phyloP scores from a whole-genome alignment of 192 early-diverging fungal species.

The Backusella westeae region DNA sequence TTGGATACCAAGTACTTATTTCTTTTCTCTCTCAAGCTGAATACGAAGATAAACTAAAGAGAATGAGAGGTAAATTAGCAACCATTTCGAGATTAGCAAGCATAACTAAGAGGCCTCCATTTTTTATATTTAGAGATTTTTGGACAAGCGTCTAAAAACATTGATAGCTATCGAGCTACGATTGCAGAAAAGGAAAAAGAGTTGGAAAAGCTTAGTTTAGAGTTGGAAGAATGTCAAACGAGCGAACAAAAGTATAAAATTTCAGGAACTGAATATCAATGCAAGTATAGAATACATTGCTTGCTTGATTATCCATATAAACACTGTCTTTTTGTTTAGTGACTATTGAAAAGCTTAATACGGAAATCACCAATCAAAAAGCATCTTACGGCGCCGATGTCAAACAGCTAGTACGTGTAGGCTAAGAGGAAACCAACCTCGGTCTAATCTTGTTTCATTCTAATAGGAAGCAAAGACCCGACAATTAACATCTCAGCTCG shows the following conservation, averaged over 20 bases:
- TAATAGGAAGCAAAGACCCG: slow-evolving; percentile 46
- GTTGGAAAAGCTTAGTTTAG: slow-evolving; percentile 33
- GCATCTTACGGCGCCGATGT: not conserved
- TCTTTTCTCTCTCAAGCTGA: slow-evolving; percentile 31
- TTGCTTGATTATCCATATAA: not conserved
- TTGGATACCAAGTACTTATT: not conserved
- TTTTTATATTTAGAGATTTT: slow-evolving; percentile 41
- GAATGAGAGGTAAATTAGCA: slow-evolving; percentile 46
- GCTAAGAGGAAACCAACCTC: not conserved
- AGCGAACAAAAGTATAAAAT: slow-evolving; percentile 24
- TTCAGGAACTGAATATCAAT: slow-evolving; percentile 16
- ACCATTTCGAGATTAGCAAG: not conserved
- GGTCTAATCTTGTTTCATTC: not conserved
- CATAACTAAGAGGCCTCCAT: not conserved
- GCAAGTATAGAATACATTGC: slow-evolving; percentile 19
- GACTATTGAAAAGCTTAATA: not conserved
- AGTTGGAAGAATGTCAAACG: slow-evolving; percentile 29
- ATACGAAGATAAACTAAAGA: slow-evolving; percentile 57
- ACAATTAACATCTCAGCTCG: slow-evolving; percentile 42
- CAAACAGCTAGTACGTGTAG: slow-evolving; percentile 4
- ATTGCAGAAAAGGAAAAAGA: slow-evolving; percentile 47
- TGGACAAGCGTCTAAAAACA: slow-evolving; percentile 51
- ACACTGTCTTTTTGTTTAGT: not conserved
- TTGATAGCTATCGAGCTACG: slow-evolving; percentile 51
- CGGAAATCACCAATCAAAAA: slow-evolving; percentile 12